Evolutionary conservation across 140 eudicot genomes (phyloP).

Genomic region (Eryngium alpinum): DNA sequence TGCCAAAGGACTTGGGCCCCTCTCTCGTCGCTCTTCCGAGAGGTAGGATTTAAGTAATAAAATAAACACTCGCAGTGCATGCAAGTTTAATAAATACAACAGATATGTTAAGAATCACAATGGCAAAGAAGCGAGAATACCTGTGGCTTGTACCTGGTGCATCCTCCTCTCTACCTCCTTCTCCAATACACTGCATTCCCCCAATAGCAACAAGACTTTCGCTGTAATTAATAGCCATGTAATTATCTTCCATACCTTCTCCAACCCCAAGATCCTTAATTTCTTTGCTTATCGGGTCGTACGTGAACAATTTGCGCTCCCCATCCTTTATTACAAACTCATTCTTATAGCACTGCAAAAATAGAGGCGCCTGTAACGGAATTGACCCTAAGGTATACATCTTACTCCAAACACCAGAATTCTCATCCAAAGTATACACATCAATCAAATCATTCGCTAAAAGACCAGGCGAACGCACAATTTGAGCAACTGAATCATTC

Average conservation of each 20-base stretch:
- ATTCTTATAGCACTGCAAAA: not conserved
- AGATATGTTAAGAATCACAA: not conserved
- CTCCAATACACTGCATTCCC: not conserved
- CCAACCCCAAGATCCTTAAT: constrained; percentile 2
- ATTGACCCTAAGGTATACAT: not conserved
- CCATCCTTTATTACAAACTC: not conserved
- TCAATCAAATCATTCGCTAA: not conserved
- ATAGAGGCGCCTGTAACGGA: not conserved
- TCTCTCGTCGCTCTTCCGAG: not conserved
- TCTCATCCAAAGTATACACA: not conserved
- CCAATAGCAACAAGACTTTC: not conserved
- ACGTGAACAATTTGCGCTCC: not conserved
- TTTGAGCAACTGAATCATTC: not conserved
- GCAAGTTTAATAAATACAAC: not conserved
- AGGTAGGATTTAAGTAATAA: not conserved
- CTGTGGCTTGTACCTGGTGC: not conserved
- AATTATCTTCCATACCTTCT: constrained; percentile 6
- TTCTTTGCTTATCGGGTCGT: not conserved
- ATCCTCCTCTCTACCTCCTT: not conserved
- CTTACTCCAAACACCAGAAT: not conserved
- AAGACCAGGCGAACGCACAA: not conserved
- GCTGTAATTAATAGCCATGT: not conserved
- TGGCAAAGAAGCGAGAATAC: not conserved
- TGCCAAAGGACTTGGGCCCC: not conserved
- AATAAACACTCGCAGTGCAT: not conserved